Conservation (phyloP, 306 rosid species). For the Glycine latifolia region DNA sequence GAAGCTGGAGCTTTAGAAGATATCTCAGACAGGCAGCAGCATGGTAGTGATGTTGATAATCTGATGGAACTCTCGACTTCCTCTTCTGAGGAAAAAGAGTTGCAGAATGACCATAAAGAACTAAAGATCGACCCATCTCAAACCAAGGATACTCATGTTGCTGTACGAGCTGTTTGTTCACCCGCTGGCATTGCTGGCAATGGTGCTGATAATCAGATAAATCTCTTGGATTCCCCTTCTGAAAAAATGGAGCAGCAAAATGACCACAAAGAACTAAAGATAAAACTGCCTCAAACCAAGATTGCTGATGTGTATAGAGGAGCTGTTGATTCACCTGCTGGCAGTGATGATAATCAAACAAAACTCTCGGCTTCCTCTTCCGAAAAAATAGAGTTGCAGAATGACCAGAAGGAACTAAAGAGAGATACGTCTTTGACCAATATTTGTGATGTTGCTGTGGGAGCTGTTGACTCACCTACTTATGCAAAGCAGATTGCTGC, state of each 20-base stretch:
- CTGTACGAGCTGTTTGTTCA: neutral
- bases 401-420: constrained; percentile 16
- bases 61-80: constrained; percentile 32
- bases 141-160: constrained; percentile 40
- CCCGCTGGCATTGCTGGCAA: neutral
- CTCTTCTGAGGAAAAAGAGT: constrained; percentile 40
- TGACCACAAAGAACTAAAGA: constrained; percentile 11
- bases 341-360: constrained; percentile 8
- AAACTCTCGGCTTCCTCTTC: constrained; percentile 39
- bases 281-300: constrained; percentile 39
- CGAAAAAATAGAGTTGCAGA: constrained; percentile 32
- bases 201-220: constrained; percentile 22
- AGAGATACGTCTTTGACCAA: constrained; percentile 41
- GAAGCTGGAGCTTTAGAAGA: constrained; percentile 37
- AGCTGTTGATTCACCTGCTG: constrained; percentile 48
- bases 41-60: constrained; percentile 32
- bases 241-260: constrained; percentile 32
- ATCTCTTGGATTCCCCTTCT: constrained; percentile 38
- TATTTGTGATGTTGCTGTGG: constrained; percentile 6
- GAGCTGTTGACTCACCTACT: constrained; percentile 50
- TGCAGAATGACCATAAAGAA: constrained; percentile 40
- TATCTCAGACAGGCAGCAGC: constrained; percentile 25
- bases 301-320: neutral
- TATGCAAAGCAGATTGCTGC: constrained; percentile 49
- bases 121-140: constrained; percentile 32